Evolutionary conservation across 179 eudicot genomes (phyloP).

Genomic region (Gypsophila paniculata): DNA sequence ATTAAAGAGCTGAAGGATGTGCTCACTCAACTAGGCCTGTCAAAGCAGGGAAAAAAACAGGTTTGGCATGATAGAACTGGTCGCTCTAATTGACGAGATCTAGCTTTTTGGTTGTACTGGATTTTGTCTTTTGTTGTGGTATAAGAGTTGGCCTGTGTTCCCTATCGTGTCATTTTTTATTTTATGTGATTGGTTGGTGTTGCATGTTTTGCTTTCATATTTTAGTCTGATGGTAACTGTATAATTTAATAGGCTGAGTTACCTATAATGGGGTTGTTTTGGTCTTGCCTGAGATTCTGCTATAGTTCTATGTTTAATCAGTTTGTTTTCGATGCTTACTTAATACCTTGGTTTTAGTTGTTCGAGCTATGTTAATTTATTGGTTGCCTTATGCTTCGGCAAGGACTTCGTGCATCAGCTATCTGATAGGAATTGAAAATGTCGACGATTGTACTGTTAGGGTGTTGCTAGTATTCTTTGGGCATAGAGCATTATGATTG

Average conservation of each 20-base stretch:
- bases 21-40: constrained; percentile 71
- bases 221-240: neutral
- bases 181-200: neutral
- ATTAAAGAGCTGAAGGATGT: constrained; percentile 97
- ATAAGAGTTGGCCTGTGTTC: neutral
- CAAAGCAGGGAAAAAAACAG: constrained; percentile 99
- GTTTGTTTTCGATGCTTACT: neutral
- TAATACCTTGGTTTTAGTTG: neutral
- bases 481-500: too few species aligned
- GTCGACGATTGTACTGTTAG: too few species aligned
- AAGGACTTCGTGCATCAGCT: too few species aligned
- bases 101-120: neutral
- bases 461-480: too few species aligned
- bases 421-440: too few species aligned
- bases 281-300: neutral
- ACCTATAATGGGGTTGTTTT: neutral
- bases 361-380: neutral
- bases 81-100: neutral
- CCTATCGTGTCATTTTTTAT: neutral
- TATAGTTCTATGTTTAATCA: neutral
- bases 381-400: too few species aligned
- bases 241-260: neutral
- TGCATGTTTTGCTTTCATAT: neutral
- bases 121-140: neutral
- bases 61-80: constrained; percentile 8